Base-by-base conservation (phyloP, 768 basidiomycete genomes). In the Stropharia rugosoannulata region DNA sequence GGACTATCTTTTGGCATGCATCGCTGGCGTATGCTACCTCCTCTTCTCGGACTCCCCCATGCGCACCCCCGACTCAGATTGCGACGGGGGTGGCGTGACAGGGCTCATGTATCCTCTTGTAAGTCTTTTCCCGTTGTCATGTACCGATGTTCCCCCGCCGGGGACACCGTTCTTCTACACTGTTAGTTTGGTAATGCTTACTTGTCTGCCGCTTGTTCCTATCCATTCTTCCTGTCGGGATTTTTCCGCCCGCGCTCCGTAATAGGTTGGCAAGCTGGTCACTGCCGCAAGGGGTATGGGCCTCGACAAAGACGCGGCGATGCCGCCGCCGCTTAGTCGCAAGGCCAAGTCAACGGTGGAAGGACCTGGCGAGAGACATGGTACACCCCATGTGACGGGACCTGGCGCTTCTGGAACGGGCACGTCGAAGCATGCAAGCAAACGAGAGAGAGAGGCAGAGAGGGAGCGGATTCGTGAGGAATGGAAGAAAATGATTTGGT, bases 231-330 rank as follows among this genome's bases (percentile, higher is more conserved):
- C 29, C 29, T 32, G 29, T 32, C 29, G 29, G 29, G 29, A 32
- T 32, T 32, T 32, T 4, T 32, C 29, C n/a, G 5, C 41, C 25
- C 22, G 36, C 55, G 29, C 38, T 13, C 36, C 29, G 52, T 41
- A 50, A 2, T 60, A 86, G 85, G 75, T 86, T 11, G 86, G 86
- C 18, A 89, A 89, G 71, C 79, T 88, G 72, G 80, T 90, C 50
- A 86, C 82, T 58, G 67, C 82, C 6, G 87, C 87, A 9, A 77
- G 86, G 6, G 73, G 73, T 54, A 81, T 89, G 75, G 87, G 86
- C 1, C 75, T 91, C 7, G 77, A 75, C 12, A 69, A 71, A 27
- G 88, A 90, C 60, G 43, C 32, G 9, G 39, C 50, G 27, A 52
- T 55, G 10, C 25, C 35, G 18, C 32, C 49, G 11, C 54, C 57